Evolutionary conservation across 2,329 filamentous ascomycete species (phyloP), one percentile per base, ranked within the genome.

Genomic region (Rhynchosporium graminicola): DNA sequence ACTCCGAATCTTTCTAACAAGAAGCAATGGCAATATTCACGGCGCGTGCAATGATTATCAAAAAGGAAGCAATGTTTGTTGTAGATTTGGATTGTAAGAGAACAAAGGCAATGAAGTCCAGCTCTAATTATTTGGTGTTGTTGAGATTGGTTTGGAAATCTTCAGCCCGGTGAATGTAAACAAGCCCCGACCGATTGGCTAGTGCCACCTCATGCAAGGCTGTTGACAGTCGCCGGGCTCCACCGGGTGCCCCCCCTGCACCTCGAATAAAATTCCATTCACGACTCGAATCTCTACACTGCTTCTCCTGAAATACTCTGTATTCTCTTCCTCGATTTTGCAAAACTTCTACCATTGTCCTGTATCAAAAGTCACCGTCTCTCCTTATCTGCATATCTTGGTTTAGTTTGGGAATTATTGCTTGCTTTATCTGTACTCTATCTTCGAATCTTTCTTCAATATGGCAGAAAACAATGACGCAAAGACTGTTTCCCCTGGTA

Each of bases 381-480:
- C 48, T 68, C 57, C 51, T 65, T 62, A n/a, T 51, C 61, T 63
- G 63, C 63, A 61, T 40, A 56, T 61, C 40, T 48, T 47, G 20
- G 20, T 20, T 20, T 20, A 20, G 20, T 20, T 20, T 20, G 20
- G 20, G 20, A 20, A 20, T 20, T 20, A 26, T 60, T 64, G 56
- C 59, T 61, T 38, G 20, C 57, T 63, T 57, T 60, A 52, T 65
- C 65, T 64, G 58, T 56, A 63, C 56, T 61, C 59, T 54, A 40
- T 63, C 64, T 52, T 59, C 64, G 57, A 61, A 48, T 57, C 63
- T 45, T 59, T 52, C 66, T 60, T 62, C 59, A 70, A 61, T 54
- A 74, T 74, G 72, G 67, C 70, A 64, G 68, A 70, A 67, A 65
- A 62, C 57, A 71, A 72, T 70, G 68, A 73, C 63, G 68, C 65